Evolutionary conservation across 2,329 filamentous ascomycete genomes (phyloP), one percentile per base, ranked within the genome.

Genomic region (Torrubiellomyces zombiae): DNA sequence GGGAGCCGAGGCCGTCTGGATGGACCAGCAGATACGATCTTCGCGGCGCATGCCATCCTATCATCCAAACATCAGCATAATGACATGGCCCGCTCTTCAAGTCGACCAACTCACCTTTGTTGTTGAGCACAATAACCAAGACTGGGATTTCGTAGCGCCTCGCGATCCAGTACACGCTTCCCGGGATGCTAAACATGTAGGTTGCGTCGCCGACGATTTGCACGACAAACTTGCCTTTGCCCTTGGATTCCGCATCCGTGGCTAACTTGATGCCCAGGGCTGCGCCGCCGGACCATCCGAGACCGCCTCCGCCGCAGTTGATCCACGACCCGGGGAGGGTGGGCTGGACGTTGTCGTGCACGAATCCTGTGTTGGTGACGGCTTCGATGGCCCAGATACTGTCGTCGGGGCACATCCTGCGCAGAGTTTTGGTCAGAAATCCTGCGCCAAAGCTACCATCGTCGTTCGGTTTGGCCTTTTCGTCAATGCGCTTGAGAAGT

Each of bases 301-400:
- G 67, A 3, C 80, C 80, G 9, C 77, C 79, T 1, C 75, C 79
- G 2, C 79, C 79, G 42, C 78, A 85, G 45, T 83, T 85, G 39
- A 86, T 69, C 75, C 75, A 83, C 0, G 68, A 71, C 0, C 77
- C 76, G 0, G 79, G 78, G 0, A 69, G 41, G 0, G 62, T 71
- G 3, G 70, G 63, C 38, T 72, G 70, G 6, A 89, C 52, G 34
- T 83, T 77, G 35, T 89, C 76, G 14, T 68, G 61, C 1, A 83
- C 70, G 15, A 71, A 63, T 0, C 47, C 48, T 0, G 73, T 71
- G 29, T 78, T 70, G 0, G 80, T 89, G 1, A 89, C 80, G 0
- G 80, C 72, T 49, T 89, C 80, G 21, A 89, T 57, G 3, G 71
- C 74, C 55, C 67, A 86, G 31, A 86, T 77, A 0, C 78, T 78